Conservation (phyloP, 306 rosid species). For the Bauhinia variegata region DNA sequence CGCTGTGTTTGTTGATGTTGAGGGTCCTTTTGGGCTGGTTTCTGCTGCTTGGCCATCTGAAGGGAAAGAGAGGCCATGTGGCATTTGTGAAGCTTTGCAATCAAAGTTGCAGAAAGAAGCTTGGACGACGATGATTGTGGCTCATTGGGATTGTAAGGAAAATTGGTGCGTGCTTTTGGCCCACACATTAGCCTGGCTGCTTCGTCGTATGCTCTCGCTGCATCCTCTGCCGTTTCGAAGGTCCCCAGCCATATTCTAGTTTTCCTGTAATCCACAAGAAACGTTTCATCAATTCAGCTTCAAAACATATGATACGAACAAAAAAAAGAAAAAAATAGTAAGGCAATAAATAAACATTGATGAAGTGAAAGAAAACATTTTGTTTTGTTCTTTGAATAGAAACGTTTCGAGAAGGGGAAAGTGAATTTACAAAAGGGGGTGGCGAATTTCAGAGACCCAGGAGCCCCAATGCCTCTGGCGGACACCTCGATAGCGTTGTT, state of each 20-base stretch:
- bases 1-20: slow-evolving; percentile 21
- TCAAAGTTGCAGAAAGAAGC: slow-evolving; percentile 68
- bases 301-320: not conserved
- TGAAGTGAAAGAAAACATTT: not conserved
- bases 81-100: slow-evolving; percentile 72
- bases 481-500: slow-evolving; percentile 75
- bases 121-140: slow-evolving; percentile 53
- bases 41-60: slow-evolving; percentile 57
- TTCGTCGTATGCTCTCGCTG: slow-evolving; percentile 89
- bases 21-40: slow-evolving; percentile 36
- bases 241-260: slow-evolving; percentile 90
- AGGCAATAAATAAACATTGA: too few species aligned
- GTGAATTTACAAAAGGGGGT: slow-evolving; percentile 48
- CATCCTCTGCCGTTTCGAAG: slow-evolving; percentile 84
- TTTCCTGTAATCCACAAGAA: slow-evolving; percentile 50
- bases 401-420: not conserved
- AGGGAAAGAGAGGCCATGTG: slow-evolving; percentile 76
- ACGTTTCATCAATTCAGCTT: slow-evolving; percentile 6
- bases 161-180: slow-evolving; percentile 73
- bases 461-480: slow-evolving; percentile 90
- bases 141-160: slow-evolving; percentile 61
- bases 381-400: not conserved
- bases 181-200: slow-evolving; percentile 87
- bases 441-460: slow-evolving; percentile 91
- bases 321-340: not conserved